Base-by-base conservation (phyloP, 1,284 basidiomycete genomes). In the Cutaneotrichosporon sp. region DNA sequence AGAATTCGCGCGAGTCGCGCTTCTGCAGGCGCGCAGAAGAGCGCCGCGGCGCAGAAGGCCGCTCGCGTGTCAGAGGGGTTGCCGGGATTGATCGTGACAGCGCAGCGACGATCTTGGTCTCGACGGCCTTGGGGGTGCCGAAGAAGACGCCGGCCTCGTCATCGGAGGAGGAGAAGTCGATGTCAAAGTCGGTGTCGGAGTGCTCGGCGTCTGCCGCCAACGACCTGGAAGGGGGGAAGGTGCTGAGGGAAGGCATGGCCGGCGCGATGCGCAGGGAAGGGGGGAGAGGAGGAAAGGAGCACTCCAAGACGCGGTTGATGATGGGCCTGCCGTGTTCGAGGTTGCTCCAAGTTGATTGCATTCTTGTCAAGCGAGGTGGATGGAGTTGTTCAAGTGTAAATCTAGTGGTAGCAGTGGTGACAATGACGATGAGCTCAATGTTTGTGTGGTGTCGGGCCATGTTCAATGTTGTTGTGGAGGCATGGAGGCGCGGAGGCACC, bases 141-240 rank as follows among this genome's bases (percentile, higher is more conserved):
- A 75, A 74, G 65, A 74, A 75, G 20, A 75, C 70, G 8, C 70
- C 68, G 2, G 64, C 67, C 36, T 70, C 69, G 49, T 74, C 71
- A 34, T 70, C 72, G 7, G 59, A 62, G 2, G 66, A 68, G 18
- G 56, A 59, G 36, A 60, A 57, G 33, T 62, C 62, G 22, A 27
- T 18, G 27, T 54, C 63, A 18, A 51, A 20, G 34, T 54, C 50
- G 43, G 50, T 11, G 38, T 46, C 27, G 47, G 38, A 46, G n/a
- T 51, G 22, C 22, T 53, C 34, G 20, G 51, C 7, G 34, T 50
- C 27, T 14, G 27, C 47, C 6, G 25, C 13, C 29, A 29, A 18
- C 7, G 47, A n/a, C 27, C 13, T 50, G 14, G 25, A 50, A 13
- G 47, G 16, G 16, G 47, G 31, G 25, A 29, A 7, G 16, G 24